phyloP scores from a whole-genome alignment of 192 early-diverging fungal species.

The Pecoramyces ruminantium region DNA sequence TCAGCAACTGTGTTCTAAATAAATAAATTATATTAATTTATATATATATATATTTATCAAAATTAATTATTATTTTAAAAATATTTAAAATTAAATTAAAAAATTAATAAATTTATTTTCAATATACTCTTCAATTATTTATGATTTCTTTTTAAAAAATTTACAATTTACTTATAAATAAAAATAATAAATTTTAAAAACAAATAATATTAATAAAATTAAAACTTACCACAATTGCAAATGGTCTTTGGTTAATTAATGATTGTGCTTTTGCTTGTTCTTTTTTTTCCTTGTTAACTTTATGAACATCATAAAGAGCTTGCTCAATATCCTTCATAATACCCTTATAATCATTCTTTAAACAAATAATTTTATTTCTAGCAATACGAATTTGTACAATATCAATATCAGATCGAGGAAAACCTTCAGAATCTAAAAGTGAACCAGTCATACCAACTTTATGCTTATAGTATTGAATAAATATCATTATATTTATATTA shows the following conservation, averaged over 20 bases:
- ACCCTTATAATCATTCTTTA: constrained; percentile 33
- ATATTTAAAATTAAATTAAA: no score
- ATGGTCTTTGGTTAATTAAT: not conserved
- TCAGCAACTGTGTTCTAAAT: not conserved
- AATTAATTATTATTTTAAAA: no score
- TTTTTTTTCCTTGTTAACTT: not conserved
- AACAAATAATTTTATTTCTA: constrained; percentile 24
- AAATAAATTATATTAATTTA: no score
- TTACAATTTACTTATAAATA: no score
- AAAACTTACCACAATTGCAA: not conserved
- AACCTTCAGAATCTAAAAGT: constrained; percentile 40
- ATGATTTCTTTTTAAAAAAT: no score
- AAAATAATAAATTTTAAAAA: no score
- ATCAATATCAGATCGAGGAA: constrained; percentile 53
- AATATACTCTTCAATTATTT: no score
- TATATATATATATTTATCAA: no score
- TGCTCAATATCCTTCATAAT: constrained; percentile 34
- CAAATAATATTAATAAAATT: no score
- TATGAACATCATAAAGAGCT: constrained; percentile 24
- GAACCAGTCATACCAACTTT: constrained; percentile 25
- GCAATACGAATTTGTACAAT: constrained; percentile 32
- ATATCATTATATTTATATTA: no score
- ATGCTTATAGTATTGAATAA: no score
- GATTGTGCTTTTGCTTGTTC: not conserved
- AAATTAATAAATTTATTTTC: no score